Evolutionary conservation across 768 basidiomycete genomes (phyloP).

Genomic region (Tephrocybe rancida): DNA sequence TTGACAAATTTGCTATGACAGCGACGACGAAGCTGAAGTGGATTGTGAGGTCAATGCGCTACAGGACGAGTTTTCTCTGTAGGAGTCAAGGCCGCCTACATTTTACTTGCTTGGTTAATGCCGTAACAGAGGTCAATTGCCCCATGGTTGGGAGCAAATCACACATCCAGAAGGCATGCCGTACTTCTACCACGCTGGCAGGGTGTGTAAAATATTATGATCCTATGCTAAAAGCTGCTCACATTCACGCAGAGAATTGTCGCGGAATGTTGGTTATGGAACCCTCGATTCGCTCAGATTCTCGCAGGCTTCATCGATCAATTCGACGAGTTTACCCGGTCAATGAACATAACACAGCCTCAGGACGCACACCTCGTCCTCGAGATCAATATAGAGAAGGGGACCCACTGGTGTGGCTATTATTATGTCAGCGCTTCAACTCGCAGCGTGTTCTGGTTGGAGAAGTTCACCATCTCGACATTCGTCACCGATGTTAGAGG

Average conservation of each 20-base stretch:
- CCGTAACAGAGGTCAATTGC: conserved; percentile 2
- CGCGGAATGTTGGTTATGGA: conserved; percentile 12
- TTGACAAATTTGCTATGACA: neutral
- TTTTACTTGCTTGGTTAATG: neutral
- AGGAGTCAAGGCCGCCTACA: neutral
- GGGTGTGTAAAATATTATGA: neutral
- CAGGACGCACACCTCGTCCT: conserved; percentile 5
- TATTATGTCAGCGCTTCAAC: conserved; percentile 9
- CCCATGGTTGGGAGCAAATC: conserved; percentile 13
- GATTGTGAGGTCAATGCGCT: neutral
- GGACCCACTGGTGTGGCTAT: conserved; percentile 9
- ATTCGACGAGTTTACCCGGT: conserved; percentile 4
- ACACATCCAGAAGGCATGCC: conserved; percentile 13
- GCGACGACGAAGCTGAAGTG: neutral
- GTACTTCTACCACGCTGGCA: conserved; percentile 4
- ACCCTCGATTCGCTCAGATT: neutral
- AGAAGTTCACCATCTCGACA: neutral
- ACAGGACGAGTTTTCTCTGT: neutral
- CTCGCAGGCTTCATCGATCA: neutral
- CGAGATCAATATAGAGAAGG: conserved; percentile 1
- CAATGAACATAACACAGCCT: conserved; percentile 5
- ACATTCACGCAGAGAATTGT: conserved; percentile 5
- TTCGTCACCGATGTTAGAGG: neutral
- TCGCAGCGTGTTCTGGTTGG: conserved; percentile 13
- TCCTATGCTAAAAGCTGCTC: neutral